Evolutionary conservation across 768 basidiomycete genomes (phyloP), one percentile per base, ranked within the genome.

Genomic region (Russula sp.): DNA sequence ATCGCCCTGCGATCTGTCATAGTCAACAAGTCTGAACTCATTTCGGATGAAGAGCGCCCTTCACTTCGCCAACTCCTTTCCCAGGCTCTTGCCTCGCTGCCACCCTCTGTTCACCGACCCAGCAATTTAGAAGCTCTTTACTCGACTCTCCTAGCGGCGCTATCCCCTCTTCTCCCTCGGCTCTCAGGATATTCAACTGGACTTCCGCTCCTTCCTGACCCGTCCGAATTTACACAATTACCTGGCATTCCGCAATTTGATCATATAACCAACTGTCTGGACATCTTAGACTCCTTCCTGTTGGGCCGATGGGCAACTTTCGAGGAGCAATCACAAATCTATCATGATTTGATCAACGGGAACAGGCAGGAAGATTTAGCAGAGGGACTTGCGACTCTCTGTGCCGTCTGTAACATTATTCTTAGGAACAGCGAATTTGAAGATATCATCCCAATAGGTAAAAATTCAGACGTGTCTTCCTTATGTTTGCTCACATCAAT

Each of bases 201-300:
- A 3, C 70, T 83, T 9, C 67, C 76, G 1, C 66, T 83, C 20
- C 64, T 79, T n/a, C 77, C 80, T 11, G 63, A 64, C 2, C 13
- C 69, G 0, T 58, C 70, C 18, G 62, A 59, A 5, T 36, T 65
- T 28, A 34, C 62, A 7, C 69, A 66, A 7, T 56, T 57, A 51
- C 54, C 59, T 18, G 71, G 75, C 40, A 65, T 67, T 30, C 78
- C 75, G 30, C 78, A 79, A 22, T 70, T 84, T 40, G 74, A 77
- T 20, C 81, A 80, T 70, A 74, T 85, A 3, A 79, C 83, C 65
- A 78, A 82, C 34, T 83, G 85, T 65, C 76, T 91, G 38, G 77
- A 77, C 22, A 75, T 90, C 1, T 69, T 91, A 10, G 89, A 91
- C 67, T 76, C 80, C 1, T 87, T 81, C 71, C 77, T 91, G 1